Percentiles rank a stretch among this genome's conserved stretches.
Conservation (phyloP, 2,329 filamentous ascomycete genomes). For the Macrophomina pseudophaseolina region DNA sequence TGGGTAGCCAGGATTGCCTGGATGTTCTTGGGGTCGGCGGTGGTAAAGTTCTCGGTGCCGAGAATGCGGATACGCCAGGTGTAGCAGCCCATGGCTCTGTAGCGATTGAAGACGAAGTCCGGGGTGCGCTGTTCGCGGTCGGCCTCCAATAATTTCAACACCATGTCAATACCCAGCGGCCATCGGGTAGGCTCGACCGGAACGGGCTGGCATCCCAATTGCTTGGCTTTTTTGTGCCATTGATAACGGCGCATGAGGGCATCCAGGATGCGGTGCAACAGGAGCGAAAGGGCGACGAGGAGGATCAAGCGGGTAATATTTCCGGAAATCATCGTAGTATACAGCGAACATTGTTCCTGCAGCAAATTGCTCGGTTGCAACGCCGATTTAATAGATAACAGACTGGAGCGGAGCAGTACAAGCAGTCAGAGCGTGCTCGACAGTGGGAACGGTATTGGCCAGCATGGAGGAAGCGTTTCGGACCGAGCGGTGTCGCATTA, state of each 20-base stretch:
- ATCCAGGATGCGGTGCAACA: neutral
- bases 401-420: neutral
- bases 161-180: constrained; percentile 17
- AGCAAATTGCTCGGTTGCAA: neutral
- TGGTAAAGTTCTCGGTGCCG: constrained; percentile 47
- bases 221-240: neutral
- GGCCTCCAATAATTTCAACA: neutral
- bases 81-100: constrained; percentile 13
- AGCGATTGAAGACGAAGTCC: constrained; percentile 10
- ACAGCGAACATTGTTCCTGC: neutral
- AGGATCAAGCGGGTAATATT: neutral
- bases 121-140: constrained; percentile 14
- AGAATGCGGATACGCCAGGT: constrained; percentile 41
- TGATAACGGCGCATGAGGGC: neutral
- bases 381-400: neutral
- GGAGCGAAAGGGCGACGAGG: neutral
- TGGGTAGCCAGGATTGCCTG: constrained; percentile 52
- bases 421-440: neutral
- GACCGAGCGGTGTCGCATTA: neutral
- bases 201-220: neutral
- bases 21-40: constrained; percentile 54
- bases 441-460: neutral
- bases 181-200: constrained; percentile 4
- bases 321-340: neutral
- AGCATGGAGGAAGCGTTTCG: neutral